phyloP scores from a whole-genome alignment of 352 stramenopile genomes.

The Phytopythium vexans region DNA sequence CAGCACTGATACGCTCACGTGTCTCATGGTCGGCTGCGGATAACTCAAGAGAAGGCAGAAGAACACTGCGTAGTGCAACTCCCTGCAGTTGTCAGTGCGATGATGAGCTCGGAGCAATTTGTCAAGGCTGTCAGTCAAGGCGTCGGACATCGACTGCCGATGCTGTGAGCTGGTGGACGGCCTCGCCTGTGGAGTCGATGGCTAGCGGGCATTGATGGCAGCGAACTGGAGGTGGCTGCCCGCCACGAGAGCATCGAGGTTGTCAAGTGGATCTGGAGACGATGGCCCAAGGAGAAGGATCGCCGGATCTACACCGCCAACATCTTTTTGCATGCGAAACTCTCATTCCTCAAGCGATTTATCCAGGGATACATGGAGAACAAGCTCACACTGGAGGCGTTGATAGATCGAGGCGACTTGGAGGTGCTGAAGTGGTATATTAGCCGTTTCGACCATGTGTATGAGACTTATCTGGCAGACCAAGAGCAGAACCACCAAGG shows the following conservation, averaged over 20 bases:
- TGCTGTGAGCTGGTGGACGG: too few relatives aligned
- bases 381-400: background rate
- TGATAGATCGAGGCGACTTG: background rate
- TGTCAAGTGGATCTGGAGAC: background rate
- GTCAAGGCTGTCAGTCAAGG: too few relatives aligned
- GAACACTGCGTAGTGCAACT: too few relatives aligned
- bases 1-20: too few relatives aligned
- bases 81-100: too few relatives aligned
- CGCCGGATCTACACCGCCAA: background rate
- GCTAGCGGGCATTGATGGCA: background rate
- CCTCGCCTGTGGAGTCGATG: too few relatives aligned
- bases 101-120: too few relatives aligned
- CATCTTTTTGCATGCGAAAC: background rate
- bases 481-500: too few relatives aligned
- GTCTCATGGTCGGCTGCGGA: too few relatives aligned
- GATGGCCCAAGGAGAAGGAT: background rate
- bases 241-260: background rate
- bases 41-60: too few relatives aligned
- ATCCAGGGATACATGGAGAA: background rate
- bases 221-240: background rate
- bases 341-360: background rate
- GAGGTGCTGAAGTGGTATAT: background rate
- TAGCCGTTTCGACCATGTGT: background rate
- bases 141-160: too few relatives aligned
- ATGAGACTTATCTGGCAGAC: background rate